phyloP scores from a whole-genome alignment of 192 early-diverging fungal genomes.

The Coemansia guatemalensis region DNA sequence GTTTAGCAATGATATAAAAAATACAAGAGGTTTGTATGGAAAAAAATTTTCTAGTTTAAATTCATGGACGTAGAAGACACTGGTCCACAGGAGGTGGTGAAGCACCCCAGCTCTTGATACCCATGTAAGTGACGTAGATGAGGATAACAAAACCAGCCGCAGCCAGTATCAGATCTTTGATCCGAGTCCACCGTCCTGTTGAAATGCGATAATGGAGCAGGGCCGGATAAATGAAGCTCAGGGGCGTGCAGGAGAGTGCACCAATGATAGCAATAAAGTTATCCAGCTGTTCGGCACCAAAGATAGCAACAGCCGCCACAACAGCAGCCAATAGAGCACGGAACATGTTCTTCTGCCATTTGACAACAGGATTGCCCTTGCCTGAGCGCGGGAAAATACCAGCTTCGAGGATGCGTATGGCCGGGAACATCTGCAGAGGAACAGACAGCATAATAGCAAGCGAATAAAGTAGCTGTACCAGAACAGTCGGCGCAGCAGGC shows the following conservation, averaged over 20 bases:
- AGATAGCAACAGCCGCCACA: slow-evolving; percentile 74
- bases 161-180: slow-evolving; percentile 62
- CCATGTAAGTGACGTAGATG: slow-evolving; percentile 75
- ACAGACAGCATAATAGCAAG: slow-evolving; percentile 92
- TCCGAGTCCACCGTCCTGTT: slow-evolving; percentile 41
- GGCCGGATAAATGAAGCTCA: slow-evolving; percentile 85
- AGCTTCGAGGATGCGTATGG: slow-evolving; percentile 87
- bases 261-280: slow-evolving; percentile 86
- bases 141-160: slow-evolving; percentile 71
- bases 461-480: slow-evolving; percentile 85
- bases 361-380: slow-evolving; percentile 71
- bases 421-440: slow-evolving; percentile 89
- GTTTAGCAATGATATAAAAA: no score
- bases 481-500: slow-evolving; percentile 56
- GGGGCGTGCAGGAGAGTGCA: slow-evolving; percentile 71
- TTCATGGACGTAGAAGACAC: background rate
- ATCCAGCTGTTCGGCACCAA: slow-evolving; percentile 78
- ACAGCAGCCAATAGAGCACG: slow-evolving; percentile 62
- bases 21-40: no score
- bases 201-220: slow-evolving; percentile 73
- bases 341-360: slow-evolving; percentile 87
- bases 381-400: slow-evolving; percentile 80
- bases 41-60: no score
- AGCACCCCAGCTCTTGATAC: slow-evolving; percentile 45
- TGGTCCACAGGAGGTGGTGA: slow-evolving; percentile 26